Evolutionary conservation across 2,329 filamentous ascomycete species (phyloP), one percentile per base, ranked within the genome.

Genomic region (Talaromyces sp.): DNA sequence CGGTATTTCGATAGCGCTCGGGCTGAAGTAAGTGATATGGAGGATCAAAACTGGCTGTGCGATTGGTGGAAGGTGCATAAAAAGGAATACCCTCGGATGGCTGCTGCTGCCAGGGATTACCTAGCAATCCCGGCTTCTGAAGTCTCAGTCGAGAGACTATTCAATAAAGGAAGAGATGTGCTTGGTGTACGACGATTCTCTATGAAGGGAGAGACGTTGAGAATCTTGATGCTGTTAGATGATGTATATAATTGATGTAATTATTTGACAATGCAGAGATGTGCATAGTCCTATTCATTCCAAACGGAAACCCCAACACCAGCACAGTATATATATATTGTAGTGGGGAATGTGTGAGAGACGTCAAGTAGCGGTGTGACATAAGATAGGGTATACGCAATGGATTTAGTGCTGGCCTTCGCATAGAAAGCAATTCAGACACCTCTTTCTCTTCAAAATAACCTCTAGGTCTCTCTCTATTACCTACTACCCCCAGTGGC

Each of bases 1-100:
- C 41, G 30, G 41, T 51, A 51, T 40, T 45, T 51, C 24, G 48
- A 51, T 51, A 39, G 47, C 33, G 41, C 48, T 42, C 41, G 39
- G 48, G 30, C 40, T 45, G 48, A 51, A 40, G 40, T 33, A 24
- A 51, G 37, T 41, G 47, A 49, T 49, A 42, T 49, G 47, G 47
- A 49, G 36, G 47, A 49, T 42, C 47, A 49, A 39, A 49, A 49
- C 36, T 49, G 37, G 47, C 22, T 51, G 29, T 42, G 48, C 19
- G 39, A 51, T 42, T 51, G 42, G 42, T 51, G 49, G 49, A 45
- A 33, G 35, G 27, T 46, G 19, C 39, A 46, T 41, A 46, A 43
- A 27, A 19, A 39, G n/a, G 42, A 51, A 33, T 46, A 44, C 32
- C 39, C 49, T 17, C 39, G 42, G 19, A 51, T 51, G 49, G 49